Evolutionary conservation across 202 grass and related monocot genomes (phyloP).

Genomic region (Digitaria exilis): DNA sequence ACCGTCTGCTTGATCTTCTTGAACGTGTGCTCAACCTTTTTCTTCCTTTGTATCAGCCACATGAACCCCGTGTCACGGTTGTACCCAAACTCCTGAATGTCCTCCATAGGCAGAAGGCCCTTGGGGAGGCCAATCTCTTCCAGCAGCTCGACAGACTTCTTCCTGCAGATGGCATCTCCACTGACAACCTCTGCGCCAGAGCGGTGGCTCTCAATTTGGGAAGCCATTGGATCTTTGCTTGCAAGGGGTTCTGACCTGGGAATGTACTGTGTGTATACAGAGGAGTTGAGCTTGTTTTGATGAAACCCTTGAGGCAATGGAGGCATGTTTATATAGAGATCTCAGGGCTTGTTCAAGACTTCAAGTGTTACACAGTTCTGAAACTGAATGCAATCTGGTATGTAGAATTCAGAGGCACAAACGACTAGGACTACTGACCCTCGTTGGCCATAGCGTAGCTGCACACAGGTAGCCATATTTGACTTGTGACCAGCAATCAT

Average conservation of each 20-base stretch:
- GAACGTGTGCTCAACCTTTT: conserved; percentile 40
- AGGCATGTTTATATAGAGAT: background rate
- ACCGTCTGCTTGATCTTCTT: conserved; percentile 40
- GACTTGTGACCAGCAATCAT: background rate
- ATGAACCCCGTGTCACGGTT: conserved; percentile 19
- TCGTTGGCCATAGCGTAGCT: too few species aligned
- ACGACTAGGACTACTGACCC: background rate
- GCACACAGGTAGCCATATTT: background rate
- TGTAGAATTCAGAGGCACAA: background rate
- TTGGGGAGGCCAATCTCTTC: conserved; percentile 27
- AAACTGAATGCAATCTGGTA: too few species aligned
- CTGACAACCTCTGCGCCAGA: conserved; percentile 24
- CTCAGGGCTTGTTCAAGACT: too few species aligned
- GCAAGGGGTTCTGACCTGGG: too few species aligned
- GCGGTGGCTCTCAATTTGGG: conserved; percentile 29
- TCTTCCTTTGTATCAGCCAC: conserved; percentile 44
- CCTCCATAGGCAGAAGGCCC: conserved; percentile 35
- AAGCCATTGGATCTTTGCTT: conserved; percentile 11
- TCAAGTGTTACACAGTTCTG: background rate
- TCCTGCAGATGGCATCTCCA: conserved; percentile 6
- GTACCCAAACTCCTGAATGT: conserved; percentile 40
- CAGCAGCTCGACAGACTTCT: conserved; percentile 12
- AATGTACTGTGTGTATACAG: background rate
- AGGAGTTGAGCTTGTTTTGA: background rate
- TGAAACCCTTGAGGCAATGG: background rate